phyloP scores from a whole-genome alignment of 305 asterid species.

The Fraxinus baroniana region DNA sequence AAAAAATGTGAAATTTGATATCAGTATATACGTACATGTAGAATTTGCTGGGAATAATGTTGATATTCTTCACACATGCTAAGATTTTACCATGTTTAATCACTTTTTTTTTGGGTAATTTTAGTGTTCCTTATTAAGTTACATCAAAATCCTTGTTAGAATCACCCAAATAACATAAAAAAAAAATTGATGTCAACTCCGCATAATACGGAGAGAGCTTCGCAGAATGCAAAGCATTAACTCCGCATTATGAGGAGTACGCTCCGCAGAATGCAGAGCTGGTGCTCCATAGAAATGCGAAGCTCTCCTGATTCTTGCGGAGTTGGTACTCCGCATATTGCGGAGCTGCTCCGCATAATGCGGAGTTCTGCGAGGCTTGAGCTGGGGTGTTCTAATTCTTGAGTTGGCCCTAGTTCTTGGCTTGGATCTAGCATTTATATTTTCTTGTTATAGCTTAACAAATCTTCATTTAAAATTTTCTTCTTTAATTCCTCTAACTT shows the following conservation, averaged over 20 bases:
- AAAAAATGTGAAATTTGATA: neutral
- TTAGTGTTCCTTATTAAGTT: neutral
- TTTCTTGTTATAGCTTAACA: neutral
- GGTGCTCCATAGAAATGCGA: no score
- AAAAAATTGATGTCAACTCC: no score
- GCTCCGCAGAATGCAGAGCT: no score
- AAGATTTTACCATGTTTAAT: neutral
- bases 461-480: neutral
- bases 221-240: no score
- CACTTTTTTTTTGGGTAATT: neutral
- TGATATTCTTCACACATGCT: neutral
- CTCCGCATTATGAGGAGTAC: no score
- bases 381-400: neutral
- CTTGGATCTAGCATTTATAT: neutral
- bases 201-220: no score
- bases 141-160: neutral
- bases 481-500: neutral
- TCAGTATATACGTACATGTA: neutral
- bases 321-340: no score
- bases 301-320: no score
- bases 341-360: no score
- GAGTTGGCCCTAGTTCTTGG: neutral
- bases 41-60: neutral
- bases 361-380: no score
- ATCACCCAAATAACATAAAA: neutral